A percentile compares a stretch with the other conserved stretches of the same genome.
Conservation (phyloP, 2,329 filamentous ascomycete species). For the Colletotrichum falcatum region DNA sequence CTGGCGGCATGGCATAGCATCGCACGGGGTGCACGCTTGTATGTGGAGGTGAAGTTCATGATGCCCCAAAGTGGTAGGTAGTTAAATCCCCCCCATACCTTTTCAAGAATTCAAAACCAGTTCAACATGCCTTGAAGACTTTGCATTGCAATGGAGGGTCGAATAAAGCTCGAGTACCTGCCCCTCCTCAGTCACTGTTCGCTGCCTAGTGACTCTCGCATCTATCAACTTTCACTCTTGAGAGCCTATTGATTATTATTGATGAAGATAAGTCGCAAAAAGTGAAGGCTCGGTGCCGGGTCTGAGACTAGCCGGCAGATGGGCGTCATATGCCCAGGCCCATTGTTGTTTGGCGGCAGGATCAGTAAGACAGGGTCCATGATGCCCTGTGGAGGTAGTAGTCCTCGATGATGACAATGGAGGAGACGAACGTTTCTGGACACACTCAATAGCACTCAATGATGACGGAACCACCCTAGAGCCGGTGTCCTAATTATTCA, state of each 20-base stretch:
- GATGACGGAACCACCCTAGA: not conserved
- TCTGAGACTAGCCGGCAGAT: not conserved
- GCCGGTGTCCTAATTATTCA: not conserved
- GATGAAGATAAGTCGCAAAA: not conserved
- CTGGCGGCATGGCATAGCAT: constrained; percentile 35
- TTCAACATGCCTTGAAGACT: constrained; percentile 10
- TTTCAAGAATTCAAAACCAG: constrained; percentile 29
- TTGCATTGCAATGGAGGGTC: not conserved
- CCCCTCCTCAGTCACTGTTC: not conserved
- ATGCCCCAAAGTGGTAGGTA: constrained; percentile 27
- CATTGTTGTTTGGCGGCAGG: not conserved
- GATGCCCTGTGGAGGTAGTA: too few species aligned
- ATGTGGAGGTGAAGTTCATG: constrained; percentile 30
- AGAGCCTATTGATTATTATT: not conserved
- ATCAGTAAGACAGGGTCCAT: not conserved
- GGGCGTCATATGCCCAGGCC: not conserved
- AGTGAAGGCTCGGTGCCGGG: not conserved
- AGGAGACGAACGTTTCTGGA: not conserved
- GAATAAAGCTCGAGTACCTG: not conserved
- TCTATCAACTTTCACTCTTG: not conserved
- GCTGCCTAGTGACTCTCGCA: not conserved
- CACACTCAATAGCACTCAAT: not conserved
- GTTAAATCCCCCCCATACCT: constrained; percentile 29
- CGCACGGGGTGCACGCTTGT: constrained; percentile 27
- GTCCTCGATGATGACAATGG: not conserved